phyloP scores from a whole-genome alignment of 1,284 basidiomycete genomes.

The Apiotrichum montevideense region DNA sequence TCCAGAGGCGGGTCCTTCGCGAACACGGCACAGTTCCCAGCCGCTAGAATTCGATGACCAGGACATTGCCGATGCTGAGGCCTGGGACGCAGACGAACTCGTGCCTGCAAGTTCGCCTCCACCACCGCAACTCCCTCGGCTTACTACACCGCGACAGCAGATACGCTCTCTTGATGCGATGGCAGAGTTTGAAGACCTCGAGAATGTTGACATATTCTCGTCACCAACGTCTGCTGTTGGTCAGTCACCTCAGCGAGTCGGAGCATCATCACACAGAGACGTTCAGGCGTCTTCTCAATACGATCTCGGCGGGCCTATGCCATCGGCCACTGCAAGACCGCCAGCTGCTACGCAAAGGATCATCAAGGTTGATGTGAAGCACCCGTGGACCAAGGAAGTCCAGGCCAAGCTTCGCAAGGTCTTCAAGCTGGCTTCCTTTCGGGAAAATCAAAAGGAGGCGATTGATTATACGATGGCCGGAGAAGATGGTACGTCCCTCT shows the following conservation, averaged over 20 bases:
- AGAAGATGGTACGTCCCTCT: constrained; percentile 52
- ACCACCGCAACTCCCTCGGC: neutral
- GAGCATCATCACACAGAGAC: constrained; percentile 16
- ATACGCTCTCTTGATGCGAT: neutral
- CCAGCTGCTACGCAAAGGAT: constrained; percentile 3
- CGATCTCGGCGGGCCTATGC: constrained; percentile 4
- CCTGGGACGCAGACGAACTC: neutral
- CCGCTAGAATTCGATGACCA: neutral
- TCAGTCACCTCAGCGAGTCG: constrained; percentile 6
- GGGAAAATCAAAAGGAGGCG: constrained; percentile 79
- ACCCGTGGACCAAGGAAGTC: constrained; percentile 57
- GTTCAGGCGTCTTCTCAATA: constrained; percentile 10
- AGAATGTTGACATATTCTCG: constrained; percentile 23
- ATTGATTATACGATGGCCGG: constrained; percentile 72
- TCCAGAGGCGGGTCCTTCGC: neutral
- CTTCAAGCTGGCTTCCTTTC: constrained; percentile 67
- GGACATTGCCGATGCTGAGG: neutral
- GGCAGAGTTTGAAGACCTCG: constrained; percentile 25
- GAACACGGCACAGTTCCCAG: neutral
- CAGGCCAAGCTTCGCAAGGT: constrained; percentile 57
- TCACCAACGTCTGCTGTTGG: constrained; percentile 11
- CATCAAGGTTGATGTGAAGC: constrained; percentile 26
- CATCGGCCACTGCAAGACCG: neutral
- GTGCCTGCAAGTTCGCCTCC: neutral
- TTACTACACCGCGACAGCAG: neutral